Evolutionary conservation across 2,329 filamentous ascomycete species (phyloP), one percentile per base, ranked within the genome.

Genomic region (Fragosphaeria purpurea): DNA sequence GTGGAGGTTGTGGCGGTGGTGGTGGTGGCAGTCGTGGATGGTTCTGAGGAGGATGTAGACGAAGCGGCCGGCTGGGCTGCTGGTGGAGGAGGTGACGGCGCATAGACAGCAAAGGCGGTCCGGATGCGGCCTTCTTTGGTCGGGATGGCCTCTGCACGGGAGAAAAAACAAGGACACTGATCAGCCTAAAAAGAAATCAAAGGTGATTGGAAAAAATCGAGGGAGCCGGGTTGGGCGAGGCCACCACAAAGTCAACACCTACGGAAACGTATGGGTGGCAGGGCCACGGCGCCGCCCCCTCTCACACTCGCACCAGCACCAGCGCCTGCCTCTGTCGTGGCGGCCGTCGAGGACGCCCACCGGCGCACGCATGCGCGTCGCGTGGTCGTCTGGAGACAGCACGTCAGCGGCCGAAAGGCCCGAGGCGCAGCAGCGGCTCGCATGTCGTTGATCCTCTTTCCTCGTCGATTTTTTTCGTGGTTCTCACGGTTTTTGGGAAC

Each of bases 71-170:
- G 53, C 47, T 42, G 51, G 44, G 37, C 30, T 39, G 13, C 41
- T 38, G 38, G 3, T 22, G 41, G 30, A 10, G 39, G 22, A 3
- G 53, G 50, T 7, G 54, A 50, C 8, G 55, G 50, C 11, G 56
- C 54, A 64, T 75, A 79, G 44, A 79, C 65, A 55, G 74, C 67
- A 64, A 79, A 79, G 55, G 69, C 69, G 56, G 64, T 66, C 58
- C 68, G 67, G 57, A 65, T 40, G 34, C 49, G 45, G 43, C 49
- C 50, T 22, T 47, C 46, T 40, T 53, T 56, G 48, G 50, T 46
- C 4, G 33, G 35, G 11, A 57, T 54, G 42, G 51, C 35, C 31
- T 56, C 56, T 57, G 31, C 3, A 22, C 22, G 35, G 41, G 42
- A 11, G n/a, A 42, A 42, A 35, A 10, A 44, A 42, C 4, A 39